These are phyloP conservation scores for Fusarium nygamai DNA, from an alignment of 2,329 filamentous ascomycete species.

Conservation along the genomic window DNA sequence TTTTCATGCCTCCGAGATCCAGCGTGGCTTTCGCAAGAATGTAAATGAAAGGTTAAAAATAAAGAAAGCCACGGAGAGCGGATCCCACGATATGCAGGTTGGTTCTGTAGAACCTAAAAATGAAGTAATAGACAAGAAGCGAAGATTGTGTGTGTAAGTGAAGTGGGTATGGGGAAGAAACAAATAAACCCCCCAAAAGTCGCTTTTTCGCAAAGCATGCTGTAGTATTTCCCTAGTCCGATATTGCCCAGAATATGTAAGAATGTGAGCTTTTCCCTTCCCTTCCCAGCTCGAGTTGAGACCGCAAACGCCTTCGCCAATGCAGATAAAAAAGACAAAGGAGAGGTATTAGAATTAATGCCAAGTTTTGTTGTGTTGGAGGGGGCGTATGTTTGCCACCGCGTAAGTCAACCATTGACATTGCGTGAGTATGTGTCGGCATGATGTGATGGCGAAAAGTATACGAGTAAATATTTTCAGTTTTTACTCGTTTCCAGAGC, in stretches of 20 bases:
- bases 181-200: neutral
- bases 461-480: neutral
- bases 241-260: slow-evolving; percentile 6
- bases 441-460: slow-evolving; percentile 12
- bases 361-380: slow-evolving; percentile 5
- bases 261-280: slow-evolving; percentile 3
- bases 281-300: slow-evolving; percentile 8
- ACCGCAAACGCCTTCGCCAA: slow-evolving; percentile 36
- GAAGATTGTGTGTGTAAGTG: slow-evolving; percentile 12
- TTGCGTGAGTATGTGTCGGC: slow-evolving; percentile 2
- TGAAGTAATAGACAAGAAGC: slow-evolving; percentile 9
- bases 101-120: slow-evolving; percentile 5
- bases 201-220: slow-evolving; percentile 18
- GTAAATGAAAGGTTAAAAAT: slow-evolving; percentile 29
- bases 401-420: slow-evolving; percentile 1
- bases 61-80: slow-evolving; percentile 11
- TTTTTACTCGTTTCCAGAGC: slow-evolving; percentile 47
- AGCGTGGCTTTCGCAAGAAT: slow-evolving; percentile 29
- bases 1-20: slow-evolving; percentile 10
- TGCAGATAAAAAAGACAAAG: slow-evolving; percentile 17
- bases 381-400: slow-evolving; percentile 25
- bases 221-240: neutral
- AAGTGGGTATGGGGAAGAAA: slow-evolving; percentile 13
- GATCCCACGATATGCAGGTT: slow-evolving; percentile 19
- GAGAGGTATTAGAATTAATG: slow-evolving; percentile 35